Conservation (phyloP, 371 early-diverging fungal genomes). For the Lichtheimia ramosa region DNA sequence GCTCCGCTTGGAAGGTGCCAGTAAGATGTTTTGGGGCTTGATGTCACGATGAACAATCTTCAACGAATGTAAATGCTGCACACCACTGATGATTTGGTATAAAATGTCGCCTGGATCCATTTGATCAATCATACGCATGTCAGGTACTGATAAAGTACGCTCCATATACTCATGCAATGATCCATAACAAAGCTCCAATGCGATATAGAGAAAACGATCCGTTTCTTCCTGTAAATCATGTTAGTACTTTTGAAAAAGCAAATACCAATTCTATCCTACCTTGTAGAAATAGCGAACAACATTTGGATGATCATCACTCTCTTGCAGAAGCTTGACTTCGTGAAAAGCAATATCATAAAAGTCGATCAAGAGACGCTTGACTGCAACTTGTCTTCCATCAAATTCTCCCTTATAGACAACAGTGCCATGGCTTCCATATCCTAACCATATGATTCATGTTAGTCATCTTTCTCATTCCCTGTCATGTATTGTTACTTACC, state of each 20-base stretch:
- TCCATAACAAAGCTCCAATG: slow-evolving; percentile 86
- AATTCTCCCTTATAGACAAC: slow-evolving; percentile 92
- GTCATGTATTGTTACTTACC: slow-evolving; percentile 22
- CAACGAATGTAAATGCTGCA: slow-evolving; percentile 86
- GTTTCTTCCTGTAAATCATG: slow-evolving; percentile 64
- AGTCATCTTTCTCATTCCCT: not conserved
- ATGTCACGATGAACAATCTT: slow-evolving; percentile 97
- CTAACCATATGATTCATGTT: slow-evolving; percentile 30
- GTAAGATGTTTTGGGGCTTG: slow-evolving; percentile 90
- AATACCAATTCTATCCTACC: slow-evolving; percentile 15
- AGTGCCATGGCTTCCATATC: slow-evolving; percentile 97
- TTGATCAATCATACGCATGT: slow-evolving; percentile 30
- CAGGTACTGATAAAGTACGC: slow-evolving; percentile 28
- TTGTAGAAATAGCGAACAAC: slow-evolving; percentile 95
- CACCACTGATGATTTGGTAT: slow-evolving; percentile 79
- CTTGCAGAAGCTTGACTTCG: slow-evolving; percentile 89
- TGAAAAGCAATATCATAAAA: slow-evolving; percentile 93
- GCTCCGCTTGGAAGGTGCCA: slow-evolving; percentile 61
- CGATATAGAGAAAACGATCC: slow-evolving; percentile 93
- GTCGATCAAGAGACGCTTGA: slow-evolving; percentile 91
- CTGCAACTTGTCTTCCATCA: slow-evolving; percentile 90
- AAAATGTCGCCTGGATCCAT: slow-evolving; percentile 58
- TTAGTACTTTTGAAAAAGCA: not conserved
- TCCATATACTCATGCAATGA: slow-evolving; percentile 69
- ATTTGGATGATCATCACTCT: slow-evolving; percentile 94